phyloP scores from a whole-genome alignment of 1,284 basidiomycete species.

The Pulchroboletus neoregius region DNA sequence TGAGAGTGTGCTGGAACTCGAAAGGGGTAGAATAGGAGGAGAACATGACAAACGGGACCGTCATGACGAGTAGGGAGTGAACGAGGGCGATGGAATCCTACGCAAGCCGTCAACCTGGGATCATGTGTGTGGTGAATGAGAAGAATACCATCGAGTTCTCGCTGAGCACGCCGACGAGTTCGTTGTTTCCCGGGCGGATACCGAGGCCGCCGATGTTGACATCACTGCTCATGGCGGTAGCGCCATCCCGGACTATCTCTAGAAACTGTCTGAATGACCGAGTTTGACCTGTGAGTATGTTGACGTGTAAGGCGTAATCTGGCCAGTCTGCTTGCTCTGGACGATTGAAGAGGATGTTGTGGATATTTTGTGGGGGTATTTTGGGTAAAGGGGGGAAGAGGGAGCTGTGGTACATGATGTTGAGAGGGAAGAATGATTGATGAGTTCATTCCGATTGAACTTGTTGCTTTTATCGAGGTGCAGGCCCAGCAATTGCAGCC shows the following conservation, averaged over 20 bases:
- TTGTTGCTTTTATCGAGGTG: constrained; percentile 16
- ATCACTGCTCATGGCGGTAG: constrained; percentile 52
- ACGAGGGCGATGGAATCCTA: constrained; percentile 63
- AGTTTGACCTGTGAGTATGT: constrained; percentile 48
- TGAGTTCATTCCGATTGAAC: neutral
- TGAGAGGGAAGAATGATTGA: neutral
- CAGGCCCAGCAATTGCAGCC: neutral
- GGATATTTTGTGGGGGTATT: constrained; percentile 49
- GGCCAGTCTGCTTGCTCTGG: constrained; percentile 49
- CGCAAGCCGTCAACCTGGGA: neutral
- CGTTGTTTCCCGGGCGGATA: constrained; percentile 42
- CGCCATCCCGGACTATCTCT: constrained; percentile 48
- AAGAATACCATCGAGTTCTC: constrained; percentile 59
- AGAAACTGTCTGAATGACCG: constrained; percentile 48
- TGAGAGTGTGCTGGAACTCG: constrained; percentile 58
- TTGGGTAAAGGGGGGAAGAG: constrained; percentile 37
- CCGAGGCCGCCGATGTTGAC: constrained; percentile 52
- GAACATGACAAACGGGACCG: constrained; percentile 60
- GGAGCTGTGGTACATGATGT: constrained; percentile 38
- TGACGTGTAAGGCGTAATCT: constrained; percentile 55
- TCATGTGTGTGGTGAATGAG: neutral
- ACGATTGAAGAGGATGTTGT: constrained; percentile 53
- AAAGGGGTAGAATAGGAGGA: constrained; percentile 63
- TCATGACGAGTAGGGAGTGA: constrained; percentile 52
- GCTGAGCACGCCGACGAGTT: constrained; percentile 65